Evolutionary conservation across 768 basidiomycete genomes (phyloP).

Genomic region (Myochromella boudieri): DNA sequence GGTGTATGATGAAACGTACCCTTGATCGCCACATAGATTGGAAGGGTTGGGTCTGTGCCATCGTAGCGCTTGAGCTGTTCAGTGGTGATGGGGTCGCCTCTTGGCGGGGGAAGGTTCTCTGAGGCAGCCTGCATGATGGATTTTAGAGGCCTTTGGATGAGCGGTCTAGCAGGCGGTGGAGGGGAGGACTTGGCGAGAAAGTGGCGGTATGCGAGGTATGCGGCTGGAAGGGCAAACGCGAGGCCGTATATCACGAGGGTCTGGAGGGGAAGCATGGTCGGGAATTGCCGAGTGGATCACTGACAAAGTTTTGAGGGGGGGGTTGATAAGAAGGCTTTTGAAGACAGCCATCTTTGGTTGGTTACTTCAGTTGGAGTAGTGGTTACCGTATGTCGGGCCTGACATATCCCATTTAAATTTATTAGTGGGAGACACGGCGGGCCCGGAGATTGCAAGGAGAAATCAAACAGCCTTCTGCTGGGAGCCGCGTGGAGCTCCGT

Average conservation of each 20-base stretch:
- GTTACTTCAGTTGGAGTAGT: too few relatives aligned
- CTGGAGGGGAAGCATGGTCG: slow-evolving; percentile 21
- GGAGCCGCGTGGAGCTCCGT: neutral
- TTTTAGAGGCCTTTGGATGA: slow-evolving; percentile 38
- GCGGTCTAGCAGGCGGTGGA: slow-evolving; percentile 17
- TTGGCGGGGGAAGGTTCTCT: slow-evolving; percentile 65
- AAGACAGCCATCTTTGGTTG: too few relatives aligned
- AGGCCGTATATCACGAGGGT: slow-evolving; percentile 25
- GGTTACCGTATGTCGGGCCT: too few relatives aligned
- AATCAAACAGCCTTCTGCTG: too few relatives aligned
- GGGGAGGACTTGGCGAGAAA: slow-evolving; percentile 7
- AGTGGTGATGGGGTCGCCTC: slow-evolving; percentile 74
- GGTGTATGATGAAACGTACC: slow-evolving; percentile 38
- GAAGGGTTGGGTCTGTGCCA: slow-evolving; percentile 61
- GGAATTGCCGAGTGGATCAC: slow-evolving; percentile 18
- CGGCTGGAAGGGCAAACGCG: slow-evolving; percentile 23
- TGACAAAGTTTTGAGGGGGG: too few relatives aligned
- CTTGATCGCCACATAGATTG: slow-evolving; percentile 94
- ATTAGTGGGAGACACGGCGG: too few relatives aligned
- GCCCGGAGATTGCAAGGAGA: too few relatives aligned
- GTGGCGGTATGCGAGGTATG: slow-evolving; percentile 24
- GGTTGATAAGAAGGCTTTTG: too few relatives aligned
- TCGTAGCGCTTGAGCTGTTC: slow-evolving; percentile 69
- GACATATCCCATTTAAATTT: too few relatives aligned
- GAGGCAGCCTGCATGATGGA: slow-evolving; percentile 72